phyloP scores from a whole-genome alignment of 306 rosid genomes.

The Sicyos baderoa region DNA sequence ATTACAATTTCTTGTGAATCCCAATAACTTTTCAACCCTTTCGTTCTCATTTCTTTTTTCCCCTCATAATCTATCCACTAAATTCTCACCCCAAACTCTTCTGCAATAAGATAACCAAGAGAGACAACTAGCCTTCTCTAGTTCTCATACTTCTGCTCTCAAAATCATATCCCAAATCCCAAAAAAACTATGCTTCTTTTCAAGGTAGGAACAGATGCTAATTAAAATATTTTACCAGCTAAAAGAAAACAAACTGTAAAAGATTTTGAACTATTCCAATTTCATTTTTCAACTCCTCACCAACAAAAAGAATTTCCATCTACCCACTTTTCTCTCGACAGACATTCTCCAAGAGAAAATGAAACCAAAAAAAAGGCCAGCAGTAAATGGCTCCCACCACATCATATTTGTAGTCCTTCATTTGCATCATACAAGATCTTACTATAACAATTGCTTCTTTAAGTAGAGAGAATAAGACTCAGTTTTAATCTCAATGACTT shows the following conservation, averaged over 20 bases:
- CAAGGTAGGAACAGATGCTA: background rate
- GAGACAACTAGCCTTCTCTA: background rate
- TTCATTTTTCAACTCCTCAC: constrained; percentile 1
- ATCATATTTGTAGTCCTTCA: constrained; percentile 10
- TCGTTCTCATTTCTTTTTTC: background rate
- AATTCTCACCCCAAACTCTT: too few species aligned
- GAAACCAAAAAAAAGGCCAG: background rate
- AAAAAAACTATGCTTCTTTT: background rate
- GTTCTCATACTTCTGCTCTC: background rate
- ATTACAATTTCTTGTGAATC: too few species aligned
- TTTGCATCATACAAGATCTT: constrained; percentile 6
- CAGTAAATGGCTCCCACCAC: constrained; percentile 15
- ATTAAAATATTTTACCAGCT: background rate
- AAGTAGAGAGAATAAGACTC: constrained; percentile 10
- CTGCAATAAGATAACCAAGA: background rate
- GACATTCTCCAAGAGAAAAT: constrained; percentile 7
- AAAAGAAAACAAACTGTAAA: background rate
- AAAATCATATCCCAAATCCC: background rate
- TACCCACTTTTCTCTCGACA: constrained; percentile 2
- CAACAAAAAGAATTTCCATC: constrained; percentile 13
- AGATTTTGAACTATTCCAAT: constrained; percentile 12
- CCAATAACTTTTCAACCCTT: too few species aligned
- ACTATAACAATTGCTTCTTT: constrained; percentile 11
- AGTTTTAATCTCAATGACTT: constrained; percentile 27
- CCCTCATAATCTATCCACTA: background rate